Conservation (phyloP, 306 rosid genomes). For the Acacia acuminata region DNA sequence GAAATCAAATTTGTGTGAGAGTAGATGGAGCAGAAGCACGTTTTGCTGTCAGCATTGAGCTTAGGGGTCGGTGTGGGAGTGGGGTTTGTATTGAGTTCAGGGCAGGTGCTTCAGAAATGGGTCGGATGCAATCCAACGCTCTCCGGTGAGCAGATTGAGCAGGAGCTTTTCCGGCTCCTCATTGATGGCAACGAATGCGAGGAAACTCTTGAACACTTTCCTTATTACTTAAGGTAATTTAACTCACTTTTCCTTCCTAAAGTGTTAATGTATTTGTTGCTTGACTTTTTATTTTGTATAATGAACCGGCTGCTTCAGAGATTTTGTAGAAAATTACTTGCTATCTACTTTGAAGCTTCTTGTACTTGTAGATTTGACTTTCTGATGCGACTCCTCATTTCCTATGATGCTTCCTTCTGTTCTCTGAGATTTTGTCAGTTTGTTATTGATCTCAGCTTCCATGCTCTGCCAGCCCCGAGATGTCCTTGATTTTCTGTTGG, state of each 20-base stretch:
- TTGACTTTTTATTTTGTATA: slow-evolving; percentile 12
- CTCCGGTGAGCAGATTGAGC: slow-evolving; percentile 68
- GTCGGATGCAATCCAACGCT: slow-evolving; percentile 67
- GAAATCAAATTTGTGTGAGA: background rate
- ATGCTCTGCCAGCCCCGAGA: slow-evolving; percentile 8
- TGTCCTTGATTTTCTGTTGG: slow-evolving; percentile 9
- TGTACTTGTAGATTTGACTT: slow-evolving; percentile 19
- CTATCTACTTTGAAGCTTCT: slow-evolving; percentile 29
- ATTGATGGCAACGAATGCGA: slow-evolving; percentile 61
- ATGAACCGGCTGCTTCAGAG: slow-evolving; percentile 8
- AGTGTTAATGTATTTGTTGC: background rate
- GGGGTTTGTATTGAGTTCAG: slow-evolving; percentile 85
- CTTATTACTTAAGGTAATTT: slow-evolving; percentile 85
- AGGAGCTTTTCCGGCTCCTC: slow-evolving; percentile 62
- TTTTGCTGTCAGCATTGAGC: slow-evolving; percentile 89
- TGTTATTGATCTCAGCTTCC: slow-evolving; percentile 5
- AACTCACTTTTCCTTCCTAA: background rate
- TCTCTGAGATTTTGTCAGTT: slow-evolving; percentile 13
- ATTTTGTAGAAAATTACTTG: slow-evolving; percentile 26
- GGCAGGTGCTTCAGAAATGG: slow-evolving; percentile 83
- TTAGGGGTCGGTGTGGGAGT: slow-evolving; percentile 96
- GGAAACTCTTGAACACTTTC: slow-evolving; percentile 72
- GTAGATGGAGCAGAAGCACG: slow-evolving; percentile 90
- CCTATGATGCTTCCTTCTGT: slow-evolving; percentile 9
- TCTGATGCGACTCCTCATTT: background rate